These are phyloP conservation scores for Primulina huaijiensis DNA, from an alignment of 257 asterid genomes.

Conservation along the genomic window DNA sequence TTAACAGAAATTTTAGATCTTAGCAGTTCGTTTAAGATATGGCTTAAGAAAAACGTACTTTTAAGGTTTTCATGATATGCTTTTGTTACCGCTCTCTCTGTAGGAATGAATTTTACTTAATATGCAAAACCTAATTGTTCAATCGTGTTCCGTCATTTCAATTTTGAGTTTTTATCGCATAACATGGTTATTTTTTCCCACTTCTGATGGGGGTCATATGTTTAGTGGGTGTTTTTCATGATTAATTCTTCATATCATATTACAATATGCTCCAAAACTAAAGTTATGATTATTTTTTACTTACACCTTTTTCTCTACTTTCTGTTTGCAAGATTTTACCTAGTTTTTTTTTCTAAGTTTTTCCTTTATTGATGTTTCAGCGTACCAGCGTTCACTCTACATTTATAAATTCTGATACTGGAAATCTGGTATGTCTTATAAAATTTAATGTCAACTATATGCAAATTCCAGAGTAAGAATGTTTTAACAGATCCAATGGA, in stretches of 20 bases:
- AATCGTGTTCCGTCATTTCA: too few relatives aligned
- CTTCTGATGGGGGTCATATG: not conserved
- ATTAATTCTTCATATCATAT: not conserved
- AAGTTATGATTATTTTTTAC: slow-evolving; percentile 6
- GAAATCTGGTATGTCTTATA: slow-evolving; percentile 63
- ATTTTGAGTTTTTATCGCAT: too few relatives aligned
- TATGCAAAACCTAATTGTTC: too few relatives aligned
- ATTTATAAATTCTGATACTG: slow-evolving; percentile 73
- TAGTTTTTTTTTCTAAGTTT: slow-evolving; percentile 26
- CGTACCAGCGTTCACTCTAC: slow-evolving; percentile 66
- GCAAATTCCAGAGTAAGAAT: not conserved
- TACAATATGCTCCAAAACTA: not conserved
- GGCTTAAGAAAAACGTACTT: too few relatives aligned
- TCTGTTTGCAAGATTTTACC: slow-evolving; percentile 11
- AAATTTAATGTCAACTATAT: slow-evolving; percentile 11
- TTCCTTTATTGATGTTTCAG: slow-evolving; percentile 49
- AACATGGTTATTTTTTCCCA: too few relatives aligned
- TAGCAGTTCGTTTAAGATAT: too few relatives aligned
- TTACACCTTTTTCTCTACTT: slow-evolving; percentile 20
- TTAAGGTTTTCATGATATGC: too few relatives aligned
- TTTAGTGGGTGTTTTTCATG: not conserved
- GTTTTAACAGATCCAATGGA: slow-evolving; percentile 11
- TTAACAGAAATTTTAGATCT: too few relatives aligned
- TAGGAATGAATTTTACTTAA: too few relatives aligned
- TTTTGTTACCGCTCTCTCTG: too few relatives aligned